These are phyloP conservation scores for Casuarina glauca DNA, from an alignment of 306 rosid genomes.

Conservation along the genomic window DNA sequence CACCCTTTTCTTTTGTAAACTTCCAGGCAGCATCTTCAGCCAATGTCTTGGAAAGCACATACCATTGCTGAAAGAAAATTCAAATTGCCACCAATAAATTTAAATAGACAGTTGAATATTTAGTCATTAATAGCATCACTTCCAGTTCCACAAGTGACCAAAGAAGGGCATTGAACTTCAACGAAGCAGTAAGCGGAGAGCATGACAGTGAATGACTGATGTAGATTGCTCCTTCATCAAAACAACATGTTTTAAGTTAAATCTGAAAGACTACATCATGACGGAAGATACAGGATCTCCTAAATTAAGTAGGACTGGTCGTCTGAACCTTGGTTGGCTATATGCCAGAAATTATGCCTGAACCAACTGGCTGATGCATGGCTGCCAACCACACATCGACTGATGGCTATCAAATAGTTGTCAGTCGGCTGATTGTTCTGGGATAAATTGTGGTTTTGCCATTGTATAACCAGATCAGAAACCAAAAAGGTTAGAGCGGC, in stretches of 20 bases:
- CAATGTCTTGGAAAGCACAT: slow-evolving; percentile 72
- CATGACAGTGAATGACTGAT: neutral
- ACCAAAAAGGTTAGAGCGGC: too few relatives aligned
- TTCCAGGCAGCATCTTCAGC: slow-evolving; percentile 94
- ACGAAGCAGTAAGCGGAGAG: neutral
- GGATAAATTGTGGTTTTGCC: too few relatives aligned
- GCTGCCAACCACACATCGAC: too few relatives aligned
- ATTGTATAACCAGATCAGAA: too few relatives aligned
- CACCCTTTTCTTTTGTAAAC: slow-evolving; percentile 63
- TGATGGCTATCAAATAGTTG: too few relatives aligned
- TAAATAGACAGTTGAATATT: neutral
- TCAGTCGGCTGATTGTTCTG: too few relatives aligned
- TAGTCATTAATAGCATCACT: neutral
- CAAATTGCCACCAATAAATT: slow-evolving; percentile 10
- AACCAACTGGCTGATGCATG: too few relatives aligned
- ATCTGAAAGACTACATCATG: neutral
- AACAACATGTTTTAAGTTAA: neutral
- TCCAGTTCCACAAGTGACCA: neutral
- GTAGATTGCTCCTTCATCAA: neutral
- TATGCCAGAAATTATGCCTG: too few relatives aligned
- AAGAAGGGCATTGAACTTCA: neutral
- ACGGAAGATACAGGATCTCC: neutral
- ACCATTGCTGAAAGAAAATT: slow-evolving; percentile 60
- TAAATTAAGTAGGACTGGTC: neutral
- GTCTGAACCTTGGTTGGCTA: too few relatives aligned